A percentile compares a stretch with the other conserved stretches of the same genome.
These are phyloP conservation scores for Umbelopsis isabellina DNA, from an alignment of 192 early-diverging fungal species.

Conservation along the genomic window DNA sequence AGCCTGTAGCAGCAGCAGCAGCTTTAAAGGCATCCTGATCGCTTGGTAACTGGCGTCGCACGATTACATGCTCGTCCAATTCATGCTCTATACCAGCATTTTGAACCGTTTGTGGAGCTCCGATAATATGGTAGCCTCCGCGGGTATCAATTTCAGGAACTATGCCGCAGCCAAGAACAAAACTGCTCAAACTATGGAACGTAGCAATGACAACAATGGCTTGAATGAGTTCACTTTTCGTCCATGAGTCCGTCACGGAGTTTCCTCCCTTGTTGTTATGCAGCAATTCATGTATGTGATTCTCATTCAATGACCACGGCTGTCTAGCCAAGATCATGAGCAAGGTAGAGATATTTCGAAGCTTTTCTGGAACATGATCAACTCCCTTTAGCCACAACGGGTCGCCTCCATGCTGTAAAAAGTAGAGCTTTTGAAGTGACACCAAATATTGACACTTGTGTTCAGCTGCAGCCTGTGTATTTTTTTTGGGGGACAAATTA, in stretches of 20 bases:
- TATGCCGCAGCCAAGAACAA: slow-evolving; percentile 58
- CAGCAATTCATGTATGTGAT: slow-evolving; percentile 47
- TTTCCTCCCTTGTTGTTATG: slow-evolving; percentile 33
- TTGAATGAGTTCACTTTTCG: slow-evolving; percentile 55
- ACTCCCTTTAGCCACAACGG: slow-evolving; percentile 54
- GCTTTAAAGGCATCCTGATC: slow-evolving; percentile 21
- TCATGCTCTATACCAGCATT: slow-evolving; percentile 43
- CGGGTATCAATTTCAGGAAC: slow-evolving; percentile 59
- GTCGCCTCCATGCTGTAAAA: slow-evolving; percentile 54
- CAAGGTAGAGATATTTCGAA: slow-evolving; percentile 48
- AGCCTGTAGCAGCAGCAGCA: slow-evolving; percentile 25
- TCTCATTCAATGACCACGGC: slow-evolving; percentile 52
- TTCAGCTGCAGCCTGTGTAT: slow-evolving; percentile 49
- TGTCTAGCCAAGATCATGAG: slow-evolving; percentile 54
- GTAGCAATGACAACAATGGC: slow-evolving; percentile 53
- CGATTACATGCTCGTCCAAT: slow-evolving; percentile 25
- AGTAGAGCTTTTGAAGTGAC: slow-evolving; percentile 54
- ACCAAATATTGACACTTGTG: slow-evolving; percentile 59
- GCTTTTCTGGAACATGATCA: slow-evolving; percentile 48
- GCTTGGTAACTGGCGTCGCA: slow-evolving; percentile 1
- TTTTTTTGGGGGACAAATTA: not conserved
- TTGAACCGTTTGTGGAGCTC: slow-evolving; percentile 5
- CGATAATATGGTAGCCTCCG: slow-evolving; percentile 44
- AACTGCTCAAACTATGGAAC: slow-evolving; percentile 54
- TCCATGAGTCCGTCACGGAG: slow-evolving; percentile 48